A percentile compares a stretch with the other conserved stretches of the same genome.
These are phyloP conservation scores for Avena insularis DNA, from an alignment of 176 grass and related monocot species.

Conservation along the genomic window DNA sequence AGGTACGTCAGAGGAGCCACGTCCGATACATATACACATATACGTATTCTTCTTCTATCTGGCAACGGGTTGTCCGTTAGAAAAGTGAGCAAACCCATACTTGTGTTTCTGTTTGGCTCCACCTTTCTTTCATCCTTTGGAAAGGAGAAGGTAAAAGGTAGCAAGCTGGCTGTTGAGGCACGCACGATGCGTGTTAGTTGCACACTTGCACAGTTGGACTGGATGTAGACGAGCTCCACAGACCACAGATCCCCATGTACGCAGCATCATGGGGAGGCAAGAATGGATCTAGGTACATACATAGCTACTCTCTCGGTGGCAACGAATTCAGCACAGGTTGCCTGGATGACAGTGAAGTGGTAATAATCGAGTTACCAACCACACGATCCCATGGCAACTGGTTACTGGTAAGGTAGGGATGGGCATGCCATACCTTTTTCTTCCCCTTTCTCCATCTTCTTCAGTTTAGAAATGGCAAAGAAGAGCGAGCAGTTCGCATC, in stretches of 20 bases:
- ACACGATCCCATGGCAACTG: background rate
- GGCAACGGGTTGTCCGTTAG: background rate
- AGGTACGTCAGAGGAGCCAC: too few relatives aligned
- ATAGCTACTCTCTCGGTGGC: background rate
- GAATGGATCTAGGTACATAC: too few relatives aligned
- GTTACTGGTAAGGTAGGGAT: too few relatives aligned
- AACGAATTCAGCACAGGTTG: background rate
- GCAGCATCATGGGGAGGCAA: too few relatives aligned
- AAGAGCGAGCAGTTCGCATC: too few relatives aligned
- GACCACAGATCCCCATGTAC: background rate
- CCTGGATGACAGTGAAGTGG: background rate
- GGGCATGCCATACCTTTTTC: too few relatives aligned
- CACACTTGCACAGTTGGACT: background rate
- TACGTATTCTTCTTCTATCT: background rate
- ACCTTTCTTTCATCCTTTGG: background rate
- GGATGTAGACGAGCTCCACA: background rate
- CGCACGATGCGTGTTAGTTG: background rate
- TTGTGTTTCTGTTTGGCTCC: background rate
- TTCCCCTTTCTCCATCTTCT: too few relatives aligned
- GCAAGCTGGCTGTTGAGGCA: background rate
- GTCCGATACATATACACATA: background rate
- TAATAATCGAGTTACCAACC: background rate
- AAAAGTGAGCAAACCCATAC: background rate
- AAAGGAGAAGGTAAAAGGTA: background rate
- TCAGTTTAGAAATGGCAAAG: too few relatives aligned